Conservation (phyloP, 768 basidiomycete genomes). For the Phanerodontia chrysosporium region DNA sequence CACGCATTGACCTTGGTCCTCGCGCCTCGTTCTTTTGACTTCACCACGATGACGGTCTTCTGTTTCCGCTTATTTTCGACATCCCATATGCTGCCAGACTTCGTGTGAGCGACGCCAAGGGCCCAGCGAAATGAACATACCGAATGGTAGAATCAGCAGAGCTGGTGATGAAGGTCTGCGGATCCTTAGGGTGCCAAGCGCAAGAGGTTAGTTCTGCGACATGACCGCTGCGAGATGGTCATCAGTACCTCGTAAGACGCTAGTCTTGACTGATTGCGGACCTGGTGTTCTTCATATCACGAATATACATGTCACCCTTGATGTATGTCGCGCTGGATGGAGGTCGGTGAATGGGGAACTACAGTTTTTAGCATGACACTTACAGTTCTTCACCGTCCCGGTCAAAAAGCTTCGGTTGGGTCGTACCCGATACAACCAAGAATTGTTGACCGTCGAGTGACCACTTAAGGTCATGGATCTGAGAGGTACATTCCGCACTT, state of each 20-base stretch:
- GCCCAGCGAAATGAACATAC: conserved; percentile 30
- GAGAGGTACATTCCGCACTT: conserved; percentile 1
- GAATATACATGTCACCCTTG: conserved; percentile 97
- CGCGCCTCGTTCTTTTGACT: conserved; percentile 91
- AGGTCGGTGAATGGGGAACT: neutral
- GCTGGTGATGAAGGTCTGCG: conserved; percentile 81
- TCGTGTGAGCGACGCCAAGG: neutral
- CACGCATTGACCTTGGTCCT: conserved; percentile 89
- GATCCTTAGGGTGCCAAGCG: conserved; percentile 88
- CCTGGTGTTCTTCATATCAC: conserved; percentile 99
- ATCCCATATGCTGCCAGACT: conserved; percentile 87
- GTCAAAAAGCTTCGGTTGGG: conserved; percentile 85
- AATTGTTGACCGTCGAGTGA: conserved; percentile 85
- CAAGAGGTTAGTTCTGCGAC: conserved; percentile 89
- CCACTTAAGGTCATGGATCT: conserved; percentile 91
- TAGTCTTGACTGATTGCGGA: conserved; percentile 37
- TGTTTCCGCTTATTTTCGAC: conserved; percentile 89
- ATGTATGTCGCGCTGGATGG: conserved; percentile 62
- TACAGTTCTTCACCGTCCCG: conserved; percentile 93
- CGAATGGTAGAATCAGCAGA: conserved; percentile 96
- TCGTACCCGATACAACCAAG: conserved; percentile 83
- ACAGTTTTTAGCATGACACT: conserved; percentile 27
- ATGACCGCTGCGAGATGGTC: conserved; percentile 65
- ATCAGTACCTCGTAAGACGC: neutral
- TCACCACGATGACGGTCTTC: conserved; percentile 93